Conservation (phyloP, 2,329 filamentous ascomycete species). For the Alternaria rosae region DNA sequence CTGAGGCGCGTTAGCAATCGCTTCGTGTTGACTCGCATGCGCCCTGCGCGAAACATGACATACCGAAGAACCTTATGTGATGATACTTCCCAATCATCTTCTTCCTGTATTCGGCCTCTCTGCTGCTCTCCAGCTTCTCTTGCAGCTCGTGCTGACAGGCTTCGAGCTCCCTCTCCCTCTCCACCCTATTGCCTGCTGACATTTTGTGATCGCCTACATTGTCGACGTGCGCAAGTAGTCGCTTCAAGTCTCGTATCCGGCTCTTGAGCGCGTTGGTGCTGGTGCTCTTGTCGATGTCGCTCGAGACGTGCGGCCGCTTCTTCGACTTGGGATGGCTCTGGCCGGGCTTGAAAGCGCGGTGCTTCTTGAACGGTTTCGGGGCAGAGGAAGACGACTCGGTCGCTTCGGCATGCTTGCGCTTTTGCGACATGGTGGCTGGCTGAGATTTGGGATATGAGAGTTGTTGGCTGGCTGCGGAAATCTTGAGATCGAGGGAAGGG, state of each 20-base stretch:
- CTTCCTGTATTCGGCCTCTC: conserved; percentile 67
- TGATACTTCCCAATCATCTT: conserved; percentile 82
- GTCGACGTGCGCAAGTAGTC: conserved; percentile 67
- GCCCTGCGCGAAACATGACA: conserved; percentile 25
- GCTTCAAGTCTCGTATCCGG: conserved; percentile 72
- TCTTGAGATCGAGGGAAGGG: conserved; percentile 9
- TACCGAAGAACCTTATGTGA: conserved; percentile 85
- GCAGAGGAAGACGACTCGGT: conserved; percentile 21
- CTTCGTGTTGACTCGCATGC: conserved; percentile 1
- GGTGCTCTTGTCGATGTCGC: conserved; percentile 34
- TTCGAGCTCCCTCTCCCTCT: conserved; percentile 75
- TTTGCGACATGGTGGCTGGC: conserved; percentile 42
- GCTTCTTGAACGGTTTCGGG: conserved; percentile 31
- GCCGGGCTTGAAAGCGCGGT: conserved; percentile 29
- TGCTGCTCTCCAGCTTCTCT: conserved; percentile 51
- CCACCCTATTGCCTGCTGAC: conserved; percentile 71
- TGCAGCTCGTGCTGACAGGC: conserved; percentile 70
- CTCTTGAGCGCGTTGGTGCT: conserved; percentile 71
- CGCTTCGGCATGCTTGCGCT: conserved; percentile 43
- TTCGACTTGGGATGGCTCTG: conserved; percentile 20
- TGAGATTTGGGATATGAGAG: neutral
- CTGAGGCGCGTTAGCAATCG: conserved; percentile 49
- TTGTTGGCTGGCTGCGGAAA: conserved; percentile 7
- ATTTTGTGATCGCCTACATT: conserved; percentile 58
- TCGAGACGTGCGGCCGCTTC: conserved; percentile 31